Conservation (phyloP, 2,329 filamentous ascomycete species). For the Claviceps spartinae region DNA sequence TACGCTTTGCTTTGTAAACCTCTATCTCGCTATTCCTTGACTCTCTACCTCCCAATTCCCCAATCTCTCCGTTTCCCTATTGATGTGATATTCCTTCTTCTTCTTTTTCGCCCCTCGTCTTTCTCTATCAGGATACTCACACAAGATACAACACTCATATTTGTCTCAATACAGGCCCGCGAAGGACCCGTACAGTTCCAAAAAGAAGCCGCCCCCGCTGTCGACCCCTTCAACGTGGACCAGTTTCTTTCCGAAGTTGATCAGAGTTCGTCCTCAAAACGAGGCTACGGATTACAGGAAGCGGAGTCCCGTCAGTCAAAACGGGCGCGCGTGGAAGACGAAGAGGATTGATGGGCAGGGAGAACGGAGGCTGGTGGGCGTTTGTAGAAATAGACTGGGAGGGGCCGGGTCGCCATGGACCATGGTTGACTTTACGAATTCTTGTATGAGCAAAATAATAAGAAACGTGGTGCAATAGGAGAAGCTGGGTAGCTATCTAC, state of each 20-base stretch:
- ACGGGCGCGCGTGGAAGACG: slow-evolving; percentile 65
- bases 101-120: not conserved
- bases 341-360: slow-evolving; percentile 30
- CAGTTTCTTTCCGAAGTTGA: slow-evolving; percentile 77
- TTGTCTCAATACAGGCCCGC: slow-evolving; percentile 38
- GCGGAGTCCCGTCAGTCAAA: slow-evolving; percentile 49
- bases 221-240: slow-evolving; percentile 87
- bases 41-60: not conserved
- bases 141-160: slow-evolving; percentile 17
- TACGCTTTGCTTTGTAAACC: too few relatives aligned
- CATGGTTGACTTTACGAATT: too few relatives aligned
- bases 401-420: too few relatives aligned
- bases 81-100: not conserved
- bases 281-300: slow-evolving; percentile 65
- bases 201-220: slow-evolving; percentile 52
- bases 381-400: not conserved
- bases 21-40: too few relatives aligned
- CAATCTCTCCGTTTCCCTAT: not conserved
- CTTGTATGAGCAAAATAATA: too few relatives aligned
- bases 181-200: slow-evolving; percentile 95
- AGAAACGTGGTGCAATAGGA: too few relatives aligned
- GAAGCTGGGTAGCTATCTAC: too few relatives aligned
- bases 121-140: not conserved
- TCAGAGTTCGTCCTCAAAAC: slow-evolving; percentile 49
- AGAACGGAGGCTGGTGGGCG: not conserved